Conservation (phyloP, 2,329 filamentous ascomycete species). For the Aspergillus candidus region DNA sequence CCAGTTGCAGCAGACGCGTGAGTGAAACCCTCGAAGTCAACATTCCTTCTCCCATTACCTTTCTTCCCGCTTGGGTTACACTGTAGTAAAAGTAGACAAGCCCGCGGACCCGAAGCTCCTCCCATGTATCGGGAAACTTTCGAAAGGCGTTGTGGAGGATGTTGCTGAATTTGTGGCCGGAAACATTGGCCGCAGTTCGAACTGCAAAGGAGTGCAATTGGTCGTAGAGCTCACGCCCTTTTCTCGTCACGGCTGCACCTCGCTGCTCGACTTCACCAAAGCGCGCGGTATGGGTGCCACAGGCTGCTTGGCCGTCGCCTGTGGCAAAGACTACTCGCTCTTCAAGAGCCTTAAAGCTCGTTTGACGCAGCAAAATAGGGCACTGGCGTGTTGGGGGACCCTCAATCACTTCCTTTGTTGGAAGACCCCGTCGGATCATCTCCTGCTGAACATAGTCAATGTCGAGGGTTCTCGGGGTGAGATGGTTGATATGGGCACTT, state of each 20-base stretch:
- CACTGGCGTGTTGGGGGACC: conserved; percentile 43
- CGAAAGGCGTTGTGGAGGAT: conserved; percentile 28
- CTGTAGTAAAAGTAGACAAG: conserved; percentile 40
- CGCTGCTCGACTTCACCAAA: conserved; percentile 52
- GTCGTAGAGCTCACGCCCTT: conserved; percentile 45
- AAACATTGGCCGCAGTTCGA: too few species aligned
- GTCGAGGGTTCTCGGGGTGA: conserved; percentile 48
- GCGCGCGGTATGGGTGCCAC: conserved; percentile 40
- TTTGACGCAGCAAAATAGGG: conserved; percentile 48
- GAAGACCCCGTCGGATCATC: conserved; percentile 40
- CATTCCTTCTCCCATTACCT: background rate
- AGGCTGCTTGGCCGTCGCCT: conserved; percentile 10
- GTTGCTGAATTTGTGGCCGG: conserved; percentile 14
- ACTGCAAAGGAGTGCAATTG: too few species aligned
- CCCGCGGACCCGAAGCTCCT: conserved; percentile 28
- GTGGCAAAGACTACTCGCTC: conserved; percentile 45
- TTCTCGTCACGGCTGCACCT: conserved; percentile 45
- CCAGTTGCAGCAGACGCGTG: conserved; percentile 28
- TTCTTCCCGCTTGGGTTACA: conserved; percentile 11
- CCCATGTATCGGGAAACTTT: conserved; percentile 40
- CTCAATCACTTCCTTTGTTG: conserved; percentile 47
- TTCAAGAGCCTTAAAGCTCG: conserved; percentile 49
- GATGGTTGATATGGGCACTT: conserved; percentile 49
- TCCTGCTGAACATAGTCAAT: conserved; percentile 41
- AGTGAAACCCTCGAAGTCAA: conserved; percentile 11